phyloP scores from a whole-genome alignment of 1,139 yeast species.

The Pichia sp. region DNA sequence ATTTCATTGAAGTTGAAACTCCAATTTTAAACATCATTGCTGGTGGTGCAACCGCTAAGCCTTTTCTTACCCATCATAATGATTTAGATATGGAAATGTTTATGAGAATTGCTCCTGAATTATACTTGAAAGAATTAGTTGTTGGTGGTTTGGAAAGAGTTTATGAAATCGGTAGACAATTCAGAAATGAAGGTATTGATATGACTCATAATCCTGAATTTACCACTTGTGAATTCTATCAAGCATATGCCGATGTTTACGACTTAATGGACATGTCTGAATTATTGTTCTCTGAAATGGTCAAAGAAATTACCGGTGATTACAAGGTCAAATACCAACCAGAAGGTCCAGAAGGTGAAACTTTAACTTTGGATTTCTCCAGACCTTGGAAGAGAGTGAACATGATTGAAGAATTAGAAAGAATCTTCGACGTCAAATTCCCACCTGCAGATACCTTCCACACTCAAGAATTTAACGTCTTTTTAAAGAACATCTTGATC shows the following conservation, averaged over 20 bases:
- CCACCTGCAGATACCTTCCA: constrained; percentile 95
- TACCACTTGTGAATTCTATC: constrained; percentile 95
- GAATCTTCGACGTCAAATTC: constrained; percentile 77
- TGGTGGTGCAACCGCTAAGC: constrained; percentile 99
- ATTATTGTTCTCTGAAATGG: constrained; percentile 92
- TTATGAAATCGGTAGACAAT: constrained; percentile 97
- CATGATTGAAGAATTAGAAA: constrained; percentile 95
- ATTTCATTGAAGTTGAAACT: constrained; percentile 93
- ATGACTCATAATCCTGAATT: constrained; percentile 98
- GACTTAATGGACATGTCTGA: constrained; percentile 98
- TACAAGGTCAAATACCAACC: constrained; percentile 87
- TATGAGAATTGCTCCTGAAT: constrained; percentile 98
- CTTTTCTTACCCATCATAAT: constrained; percentile 93
- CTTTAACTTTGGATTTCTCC: constrained; percentile 72
- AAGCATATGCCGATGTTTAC: constrained; percentile 89
- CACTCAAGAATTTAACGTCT: constrained; percentile 87
- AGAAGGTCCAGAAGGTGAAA: constrained; percentile 77
- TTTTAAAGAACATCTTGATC: constrained; percentile 71
- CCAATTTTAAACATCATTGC: constrained; percentile 99
- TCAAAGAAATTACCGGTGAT: constrained; percentile 85
- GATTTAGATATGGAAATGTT: constrained; percentile 93
- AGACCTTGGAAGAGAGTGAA: constrained; percentile 99
- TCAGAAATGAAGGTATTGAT: constrained; percentile 98
- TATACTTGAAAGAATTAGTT: constrained; percentile 90
- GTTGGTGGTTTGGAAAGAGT: constrained; percentile 99